These are phyloP conservation scores for Stephanodiscus minutulus DNA, from an alignment of 108 stramenopile genomes.

Conservation along the genomic window DNA sequence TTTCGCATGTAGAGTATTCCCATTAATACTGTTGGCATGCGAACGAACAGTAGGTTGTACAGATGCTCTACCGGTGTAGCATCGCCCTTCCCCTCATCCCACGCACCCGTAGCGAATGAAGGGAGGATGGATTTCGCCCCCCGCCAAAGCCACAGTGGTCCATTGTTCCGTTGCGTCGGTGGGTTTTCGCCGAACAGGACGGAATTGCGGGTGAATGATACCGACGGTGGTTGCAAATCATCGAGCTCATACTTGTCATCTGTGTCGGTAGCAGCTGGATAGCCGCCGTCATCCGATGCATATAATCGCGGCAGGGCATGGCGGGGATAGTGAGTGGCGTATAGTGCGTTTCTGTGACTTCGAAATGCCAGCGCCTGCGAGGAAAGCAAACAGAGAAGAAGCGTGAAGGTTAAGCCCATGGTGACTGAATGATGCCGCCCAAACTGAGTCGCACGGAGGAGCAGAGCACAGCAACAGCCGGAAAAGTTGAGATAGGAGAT, in stretches of 20 bases:
- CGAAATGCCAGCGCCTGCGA: neutral
- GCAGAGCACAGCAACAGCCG: too few relatives aligned
- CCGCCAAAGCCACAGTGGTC: slow-evolving; percentile 50
- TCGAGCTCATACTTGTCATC: slow-evolving; percentile 28
- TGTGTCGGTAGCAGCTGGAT: neutral
- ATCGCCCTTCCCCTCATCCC: slow-evolving; percentile 46
- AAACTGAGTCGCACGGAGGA: too few relatives aligned
- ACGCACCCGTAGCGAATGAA: slow-evolving; percentile 59
- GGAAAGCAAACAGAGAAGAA: neutral
- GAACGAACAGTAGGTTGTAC: slow-evolving; percentile 69
- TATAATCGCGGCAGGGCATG: neutral
- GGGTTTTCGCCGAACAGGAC: slow-evolving; percentile 68
- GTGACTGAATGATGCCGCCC: neutral
- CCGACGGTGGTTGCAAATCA: slow-evolving; percentile 55
- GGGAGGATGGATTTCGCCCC: slow-evolving; percentile 46
- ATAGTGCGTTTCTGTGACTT: neutral
- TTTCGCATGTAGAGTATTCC: slow-evolving; percentile 56
- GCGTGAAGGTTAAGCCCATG: neutral
- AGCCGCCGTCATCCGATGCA: neutral
- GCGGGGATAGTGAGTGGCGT: neutral
- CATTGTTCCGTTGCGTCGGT: slow-evolving; percentile 54
- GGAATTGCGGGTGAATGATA: slow-evolving; percentile 60
- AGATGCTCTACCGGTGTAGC: slow-evolving; percentile 59
- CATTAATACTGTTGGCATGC: slow-evolving; percentile 54
- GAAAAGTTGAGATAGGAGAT: too few relatives aligned